Evolutionary conservation across 2,329 filamentous ascomycete genomes (phyloP).

Genomic region (Calonectria hawksworthii): DNA sequence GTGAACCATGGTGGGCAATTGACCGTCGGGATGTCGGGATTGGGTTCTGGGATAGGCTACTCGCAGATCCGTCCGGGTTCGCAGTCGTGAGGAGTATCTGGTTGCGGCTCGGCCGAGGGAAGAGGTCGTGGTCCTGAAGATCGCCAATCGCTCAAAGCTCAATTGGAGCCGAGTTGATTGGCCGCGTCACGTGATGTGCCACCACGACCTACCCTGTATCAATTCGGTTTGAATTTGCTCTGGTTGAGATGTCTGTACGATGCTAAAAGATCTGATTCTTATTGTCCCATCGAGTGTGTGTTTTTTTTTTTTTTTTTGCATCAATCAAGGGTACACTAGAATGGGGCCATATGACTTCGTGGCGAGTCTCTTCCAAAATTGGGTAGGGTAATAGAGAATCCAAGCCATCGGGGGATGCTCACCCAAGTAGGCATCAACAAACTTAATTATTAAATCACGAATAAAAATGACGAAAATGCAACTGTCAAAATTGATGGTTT

Average conservation of each 20-base stretch:
- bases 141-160: slow-evolving; percentile 41
- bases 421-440: rapidly evolving
- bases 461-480: too few relatives aligned
- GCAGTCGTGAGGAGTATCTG: slow-evolving; percentile 38
- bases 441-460: too few relatives aligned
- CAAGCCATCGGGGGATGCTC: rapidly evolving
- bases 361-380: background rate
- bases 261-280: too few relatives aligned
- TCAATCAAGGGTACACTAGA: too few relatives aligned
- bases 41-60: slow-evolving; percentile 29
- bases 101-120: slow-evolving; percentile 42
- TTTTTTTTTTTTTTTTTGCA: too few relatives aligned
- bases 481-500: background rate
- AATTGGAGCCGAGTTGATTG: slow-evolving; percentile 46
- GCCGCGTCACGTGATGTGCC: slow-evolving; percentile 43
- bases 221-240: background rate
- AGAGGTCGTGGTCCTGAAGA: slow-evolving; percentile 47
- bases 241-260: too few relatives aligned
- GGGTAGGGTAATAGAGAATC: too few relatives aligned
- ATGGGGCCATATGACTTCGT: background rate
- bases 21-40: slow-evolving; percentile 35
- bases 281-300: too few relatives aligned
- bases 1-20: slow-evolving; percentile 67
- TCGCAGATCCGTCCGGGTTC: slow-evolving; percentile 35
- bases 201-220: slow-evolving; percentile 31